Evolutionary conservation across 768 basidiomycete genomes (phyloP), one percentile per base, ranked within the genome.

Genomic region (Glaciozyma martinii): DNA sequence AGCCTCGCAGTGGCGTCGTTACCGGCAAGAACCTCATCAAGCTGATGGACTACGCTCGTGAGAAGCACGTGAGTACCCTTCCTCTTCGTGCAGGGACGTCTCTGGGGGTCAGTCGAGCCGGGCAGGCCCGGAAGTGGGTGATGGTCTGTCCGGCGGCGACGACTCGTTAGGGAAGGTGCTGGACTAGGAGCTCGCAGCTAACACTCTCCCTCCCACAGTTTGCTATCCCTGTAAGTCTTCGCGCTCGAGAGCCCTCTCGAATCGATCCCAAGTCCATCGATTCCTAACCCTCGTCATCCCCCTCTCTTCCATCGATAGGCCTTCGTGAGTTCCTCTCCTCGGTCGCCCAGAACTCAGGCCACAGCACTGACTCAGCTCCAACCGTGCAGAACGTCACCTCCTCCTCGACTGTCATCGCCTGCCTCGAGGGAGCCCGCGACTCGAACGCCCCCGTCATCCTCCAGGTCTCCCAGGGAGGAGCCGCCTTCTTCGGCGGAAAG

Each of bases 361-460:
- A 37, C 62, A 47, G 23, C 27, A 16, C 61, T 66, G 44, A 61
- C 62, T 27, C 49, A 29, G 43, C 56, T 52, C 23, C 53, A n/a
- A 54, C 25, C 29, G 15, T 46, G 32, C 72, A 95, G 92, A 99
- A 99, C 75, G 87, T 90, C 54, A 98, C 95, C 53, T 98, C 94
- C 23, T 93, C 94, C 16, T 99, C 94, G 37, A 86, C 86, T 46
- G 92, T 86, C 60, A 94, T 97, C 77, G 90, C 93, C 62, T 88
- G 86, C 64, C 85, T 99, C 68, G 94, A 99, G 79, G 94, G 91
- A 63, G 94, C 94, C 58, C 86, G 90, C 70, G 95, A 97, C 77
- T 84, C 89, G 82, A 97, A 98, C 78, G 82, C 94, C 37, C 94
- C 94, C 65, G 92, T 99, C 79, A 98, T 99, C 78, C 80, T 97